phyloP scores from a whole-genome alignment of 352 stramenopile genomes.

The Globisporangium rhizosaccharum region DNA sequence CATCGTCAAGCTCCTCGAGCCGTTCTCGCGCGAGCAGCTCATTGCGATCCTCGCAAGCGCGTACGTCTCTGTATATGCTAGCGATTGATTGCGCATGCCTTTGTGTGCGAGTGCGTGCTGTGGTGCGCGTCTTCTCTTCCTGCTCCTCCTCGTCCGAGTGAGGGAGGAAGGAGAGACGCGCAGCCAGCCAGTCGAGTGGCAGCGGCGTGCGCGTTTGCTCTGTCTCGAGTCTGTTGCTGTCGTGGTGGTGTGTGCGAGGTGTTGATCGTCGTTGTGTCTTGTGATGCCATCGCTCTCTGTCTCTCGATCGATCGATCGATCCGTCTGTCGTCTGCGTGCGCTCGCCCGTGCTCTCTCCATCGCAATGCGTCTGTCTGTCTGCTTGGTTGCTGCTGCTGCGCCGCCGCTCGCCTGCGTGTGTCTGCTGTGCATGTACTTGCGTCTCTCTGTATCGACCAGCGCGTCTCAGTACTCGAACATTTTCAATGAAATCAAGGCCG shows the following conservation, averaged over 20 bases:
- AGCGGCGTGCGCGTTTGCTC: no score
- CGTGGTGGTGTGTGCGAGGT: slow-evolving; percentile 1
- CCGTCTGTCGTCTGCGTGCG: not conserved
- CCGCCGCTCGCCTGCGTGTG: not conserved
- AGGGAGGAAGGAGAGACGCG: no score
- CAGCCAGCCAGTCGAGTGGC: no score
- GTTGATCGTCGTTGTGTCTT: slow-evolving; percentile 9
- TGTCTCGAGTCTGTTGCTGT: not conserved
- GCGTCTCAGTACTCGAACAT: slow-evolving; percentile 55
- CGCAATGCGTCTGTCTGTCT: not conserved
- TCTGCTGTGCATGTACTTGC: not conserved
- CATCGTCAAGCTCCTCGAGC: slow-evolving; percentile 39
- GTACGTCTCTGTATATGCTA: slow-evolving; percentile 31
- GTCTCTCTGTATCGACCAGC: slow-evolving; percentile 17
- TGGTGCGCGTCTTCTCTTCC: slow-evolving; percentile 1
- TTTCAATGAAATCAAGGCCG: slow-evolving; percentile 51
- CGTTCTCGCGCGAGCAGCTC: slow-evolving; percentile 58
- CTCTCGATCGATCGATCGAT: not conserved
- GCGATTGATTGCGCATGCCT: not conserved
- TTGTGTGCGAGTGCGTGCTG: slow-evolving; percentile 6
- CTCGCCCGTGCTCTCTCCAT: no score
- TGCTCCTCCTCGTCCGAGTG: no score
- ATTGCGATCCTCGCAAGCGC: slow-evolving; percentile 58
- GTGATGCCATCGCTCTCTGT: slow-evolving; percentile 3
- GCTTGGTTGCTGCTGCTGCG: not conserved